These are phyloP conservation scores for Micromonas commoda DNA, from an alignment of 139 green algal species.

Conservation along the genomic window DNA sequence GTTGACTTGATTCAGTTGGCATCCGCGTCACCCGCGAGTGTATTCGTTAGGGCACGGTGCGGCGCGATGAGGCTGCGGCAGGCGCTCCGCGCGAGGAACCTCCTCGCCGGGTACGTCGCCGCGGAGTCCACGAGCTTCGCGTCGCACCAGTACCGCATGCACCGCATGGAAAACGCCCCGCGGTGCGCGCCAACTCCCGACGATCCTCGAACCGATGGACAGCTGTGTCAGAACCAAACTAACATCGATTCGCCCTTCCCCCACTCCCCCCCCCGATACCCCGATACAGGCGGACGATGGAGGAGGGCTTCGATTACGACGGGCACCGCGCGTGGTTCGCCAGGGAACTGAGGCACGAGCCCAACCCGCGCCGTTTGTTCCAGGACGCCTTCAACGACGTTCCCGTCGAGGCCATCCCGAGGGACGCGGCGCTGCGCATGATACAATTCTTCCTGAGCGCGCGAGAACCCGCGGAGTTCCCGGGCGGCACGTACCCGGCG, in stretches of 20 bases:
- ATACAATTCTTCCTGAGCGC: constrained; percentile 11
- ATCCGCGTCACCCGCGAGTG: too few relatives aligned
- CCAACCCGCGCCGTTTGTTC: constrained; percentile 4
- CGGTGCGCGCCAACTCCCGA: background rate
- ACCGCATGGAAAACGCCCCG: background rate
- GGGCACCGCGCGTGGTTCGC: constrained; percentile 12
- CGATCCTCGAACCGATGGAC: too few relatives aligned
- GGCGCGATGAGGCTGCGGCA: background rate
- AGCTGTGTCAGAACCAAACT: background rate
- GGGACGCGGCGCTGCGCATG: background rate
- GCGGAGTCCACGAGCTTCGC: background rate
- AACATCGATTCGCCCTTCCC: background rate
- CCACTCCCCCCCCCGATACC: background rate
- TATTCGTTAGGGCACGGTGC: too few relatives aligned
- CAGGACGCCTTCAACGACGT: constrained; percentile 12
- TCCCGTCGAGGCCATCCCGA: background rate
- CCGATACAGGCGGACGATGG: background rate
- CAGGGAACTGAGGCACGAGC: background rate
- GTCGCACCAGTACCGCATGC: background rate
- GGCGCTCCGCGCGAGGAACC: background rate
- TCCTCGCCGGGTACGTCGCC: background rate
- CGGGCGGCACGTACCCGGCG: background rate
- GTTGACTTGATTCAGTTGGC: too few relatives aligned
- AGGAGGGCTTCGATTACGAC: background rate
- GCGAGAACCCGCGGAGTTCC: constrained; percentile 1